Evolutionary conservation across 805 yeast species (phyloP).

Genomic region (Wickerhamiella australiensis): DNA sequence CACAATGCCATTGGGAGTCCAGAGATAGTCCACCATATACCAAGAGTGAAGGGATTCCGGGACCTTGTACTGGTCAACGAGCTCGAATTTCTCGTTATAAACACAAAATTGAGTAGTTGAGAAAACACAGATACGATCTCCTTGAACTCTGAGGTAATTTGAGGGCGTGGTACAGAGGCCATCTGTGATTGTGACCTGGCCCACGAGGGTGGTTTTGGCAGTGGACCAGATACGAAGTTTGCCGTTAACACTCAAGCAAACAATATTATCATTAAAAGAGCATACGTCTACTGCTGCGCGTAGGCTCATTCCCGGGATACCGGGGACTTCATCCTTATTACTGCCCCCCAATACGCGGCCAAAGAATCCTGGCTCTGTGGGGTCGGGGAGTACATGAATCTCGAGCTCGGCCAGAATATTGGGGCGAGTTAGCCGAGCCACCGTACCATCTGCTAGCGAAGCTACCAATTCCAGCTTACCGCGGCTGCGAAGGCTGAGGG

Average conservation of each 20-base stretch:
- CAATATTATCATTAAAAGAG: conserved; percentile 26
- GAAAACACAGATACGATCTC: conserved; percentile 10
- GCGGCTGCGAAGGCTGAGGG: conserved; percentile 41
- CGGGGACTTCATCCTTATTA: conserved; percentile 31
- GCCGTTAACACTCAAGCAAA: conserved; percentile 45
- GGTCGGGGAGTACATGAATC: conserved; percentile 28
- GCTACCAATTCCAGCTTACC: conserved; percentile 39
- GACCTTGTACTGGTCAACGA: not conserved
- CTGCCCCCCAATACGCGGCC: conserved; percentile 23
- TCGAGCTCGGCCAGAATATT: conserved; percentile 28
- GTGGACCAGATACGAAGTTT: conserved; percentile 51
- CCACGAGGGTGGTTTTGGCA: conserved; percentile 25
- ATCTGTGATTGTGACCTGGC: not conserved
- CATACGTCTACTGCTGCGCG: conserved; percentile 31
- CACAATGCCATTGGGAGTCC: not conserved
- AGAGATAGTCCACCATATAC: conserved; percentile 7
- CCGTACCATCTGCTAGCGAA: conserved; percentile 65
- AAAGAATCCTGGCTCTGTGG: conserved; percentile 14
- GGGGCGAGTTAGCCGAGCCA: conserved; percentile 32
- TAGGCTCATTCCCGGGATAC: conserved; percentile 33
- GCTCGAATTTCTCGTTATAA: conserved; percentile 8
- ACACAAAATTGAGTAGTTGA: conserved; percentile 7
- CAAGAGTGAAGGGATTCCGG: conserved; percentile 1
- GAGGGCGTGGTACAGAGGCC: conserved; percentile 13
- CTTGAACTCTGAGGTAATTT: conserved; percentile 11